phyloP scores from a whole-genome alignment of 1,284 basidiomycete genomes.

The Violaceomyces palustris region DNA sequence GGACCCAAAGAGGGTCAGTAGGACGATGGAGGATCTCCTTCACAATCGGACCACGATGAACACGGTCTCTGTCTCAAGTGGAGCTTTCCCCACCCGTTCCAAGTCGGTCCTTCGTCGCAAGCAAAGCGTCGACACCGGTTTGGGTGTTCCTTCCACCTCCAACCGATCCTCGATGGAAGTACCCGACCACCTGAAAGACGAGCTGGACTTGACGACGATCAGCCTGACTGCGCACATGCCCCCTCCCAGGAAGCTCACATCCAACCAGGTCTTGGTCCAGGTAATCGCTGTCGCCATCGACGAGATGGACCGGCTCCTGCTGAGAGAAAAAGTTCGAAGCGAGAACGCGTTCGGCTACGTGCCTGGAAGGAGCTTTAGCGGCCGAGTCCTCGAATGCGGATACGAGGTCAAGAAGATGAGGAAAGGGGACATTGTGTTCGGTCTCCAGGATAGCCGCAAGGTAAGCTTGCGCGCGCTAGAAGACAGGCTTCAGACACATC shows the following conservation, averaged over 20 bases:
- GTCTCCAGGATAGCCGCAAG: conserved; percentile 52
- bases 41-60: conserved; percentile 47
- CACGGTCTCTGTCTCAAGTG: conserved; percentile 42
- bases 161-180: conserved; percentile 24
- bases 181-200: conserved; percentile 37
- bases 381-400: conserved; percentile 54
- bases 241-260: conserved; percentile 51
- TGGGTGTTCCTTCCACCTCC: conserved; percentile 2
- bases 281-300: conserved; percentile 54
- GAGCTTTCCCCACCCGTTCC: conserved; percentile 18
- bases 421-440: conserved; percentile 55
- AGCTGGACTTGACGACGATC: conserved; percentile 34
- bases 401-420: conserved; percentile 51
- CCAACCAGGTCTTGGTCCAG: conserved; percentile 53
- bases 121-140: conserved; percentile 7
- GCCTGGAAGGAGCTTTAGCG: conserved; percentile 54
- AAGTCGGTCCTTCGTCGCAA: conserved; percentile 21
- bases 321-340: conserved; percentile 47
- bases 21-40: conserved; percentile 37
- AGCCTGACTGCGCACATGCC: conserved; percentile 45
- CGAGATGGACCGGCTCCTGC: conserved; percentile 47
- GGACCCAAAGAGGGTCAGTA: conserved; percentile 31
- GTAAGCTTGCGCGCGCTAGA: no score
- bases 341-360: conserved; percentile 53
- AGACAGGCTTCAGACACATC: no score